Percentiles rank a stretch among this genome's conserved stretches.
phyloP scores from a whole-genome alignment of 31 red algal species.

The Bonnemaisonia californica region DNA sequence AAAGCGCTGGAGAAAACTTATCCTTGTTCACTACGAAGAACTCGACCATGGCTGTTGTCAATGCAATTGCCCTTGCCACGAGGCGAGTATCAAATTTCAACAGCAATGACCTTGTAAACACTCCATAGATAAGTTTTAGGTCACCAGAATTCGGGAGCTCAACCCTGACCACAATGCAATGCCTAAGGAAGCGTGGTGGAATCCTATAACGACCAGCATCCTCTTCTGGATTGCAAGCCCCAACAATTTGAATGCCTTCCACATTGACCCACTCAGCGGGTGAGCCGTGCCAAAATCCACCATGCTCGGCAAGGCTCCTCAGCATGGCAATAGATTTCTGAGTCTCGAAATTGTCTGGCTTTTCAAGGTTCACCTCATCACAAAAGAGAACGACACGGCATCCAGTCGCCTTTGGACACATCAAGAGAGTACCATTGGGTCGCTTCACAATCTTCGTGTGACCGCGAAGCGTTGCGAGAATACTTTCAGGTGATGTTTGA shows the following conservation, averaged over 20 bases:
- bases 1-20: slow-evolving; percentile 33
- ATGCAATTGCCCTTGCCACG: background rate
- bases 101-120: slow-evolving; percentile 50
- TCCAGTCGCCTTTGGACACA: slow-evolving; percentile 64
- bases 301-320: slow-evolving; percentile 54
- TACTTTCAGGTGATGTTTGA: slow-evolving; percentile 58
- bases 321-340: slow-evolving; percentile 58
- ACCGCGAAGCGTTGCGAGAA: slow-evolving; percentile 59
- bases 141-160: slow-evolving; percentile 64
- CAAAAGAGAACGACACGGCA: slow-evolving; percentile 80
- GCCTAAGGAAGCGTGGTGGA: slow-evolving; percentile 51
- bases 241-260: slow-evolving; percentile 76
- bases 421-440: slow-evolving; percentile 47
- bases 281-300: slow-evolving; percentile 72
- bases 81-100: slow-evolving; percentile 18
- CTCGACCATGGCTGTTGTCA: slow-evolving; percentile 78
- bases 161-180: slow-evolving; percentile 61
- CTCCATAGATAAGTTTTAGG: slow-evolving; percentile 69
- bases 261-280: slow-evolving; percentile 60
- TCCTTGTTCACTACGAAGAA: slow-evolving; percentile 69
- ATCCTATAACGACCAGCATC: slow-evolving; percentile 66
- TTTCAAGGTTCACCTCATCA: slow-evolving; percentile 86
- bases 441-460: slow-evolving; percentile 60
- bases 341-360: slow-evolving; percentile 73
- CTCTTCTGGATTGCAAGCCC: slow-evolving; percentile 81